Evolutionary conservation across 2,329 filamentous ascomycete genomes (phyloP), one percentile per base, ranked within the genome.

Genomic region (Aspergillus candidus): DNA sequence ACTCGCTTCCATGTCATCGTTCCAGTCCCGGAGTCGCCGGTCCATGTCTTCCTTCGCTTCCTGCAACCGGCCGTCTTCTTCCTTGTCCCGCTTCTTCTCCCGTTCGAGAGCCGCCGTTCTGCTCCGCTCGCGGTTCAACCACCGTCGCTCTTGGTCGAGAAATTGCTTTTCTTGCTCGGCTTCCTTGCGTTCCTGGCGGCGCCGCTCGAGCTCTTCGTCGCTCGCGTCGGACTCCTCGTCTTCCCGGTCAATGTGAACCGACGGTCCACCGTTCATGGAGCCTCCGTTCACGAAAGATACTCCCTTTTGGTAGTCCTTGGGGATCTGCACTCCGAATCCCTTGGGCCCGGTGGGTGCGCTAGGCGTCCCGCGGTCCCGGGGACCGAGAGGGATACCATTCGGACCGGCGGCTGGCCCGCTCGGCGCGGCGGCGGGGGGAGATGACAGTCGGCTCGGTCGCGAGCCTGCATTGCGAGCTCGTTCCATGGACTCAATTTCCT

Each of bases 401-500:
- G 83, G 74, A 40, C 79, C 79, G 30, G 71, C 77, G 37, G 73
- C 76, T 40, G 80, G 80, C 2, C 81, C 82, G 51, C 72, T 80
- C 3, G 80, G 80, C 12, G 79, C 79, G 13, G 74, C 70, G 18
- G 75, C 70, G 1, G 84, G 82, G 1, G 88, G 87, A 0, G 88
- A 89, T 14, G 83, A 79, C 34, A 90, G 75, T 39, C 87, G 77
- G 41, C 77, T 87, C 40, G 75, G 68, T 34, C 86, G 78, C 1
- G 73, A 55, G 10, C 76, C 74, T 11, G 80, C 79, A 57, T 84
- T 88, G 12, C 88, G 79, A 53, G 82, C 80, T 35, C 89, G 79
- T 65, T 97, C 90, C 64, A 83, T 77, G 44, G 87, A 85, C 62
- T 97, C 93, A 55, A 95, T 81, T 62, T 97, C 91, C 63, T 98